phyloP scores from a whole-genome alignment of 1,284 basidiomycete species.

The Pholiota adiposa region DNA sequence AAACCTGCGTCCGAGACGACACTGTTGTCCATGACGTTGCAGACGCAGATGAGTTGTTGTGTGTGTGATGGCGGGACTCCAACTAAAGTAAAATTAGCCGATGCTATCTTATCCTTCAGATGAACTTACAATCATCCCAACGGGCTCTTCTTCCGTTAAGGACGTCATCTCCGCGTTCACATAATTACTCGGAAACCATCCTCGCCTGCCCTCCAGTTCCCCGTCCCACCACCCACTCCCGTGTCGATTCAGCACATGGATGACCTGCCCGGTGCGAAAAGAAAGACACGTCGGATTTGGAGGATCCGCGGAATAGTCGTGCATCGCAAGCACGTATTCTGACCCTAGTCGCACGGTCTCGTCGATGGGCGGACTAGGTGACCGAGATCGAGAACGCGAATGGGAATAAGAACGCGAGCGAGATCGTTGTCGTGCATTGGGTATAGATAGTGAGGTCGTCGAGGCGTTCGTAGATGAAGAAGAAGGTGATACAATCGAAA shows the following conservation, averaged over 20 bases:
- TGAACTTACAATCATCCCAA: slow-evolving; percentile 48
- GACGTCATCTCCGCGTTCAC: slow-evolving; percentile 61
- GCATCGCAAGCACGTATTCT: slow-evolving; percentile 85
- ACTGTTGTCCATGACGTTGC: slow-evolving; percentile 58
- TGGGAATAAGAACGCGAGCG: slow-evolving; percentile 16
- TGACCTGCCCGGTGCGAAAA: slow-evolving; percentile 89
- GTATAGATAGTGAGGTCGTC: slow-evolving; percentile 51
- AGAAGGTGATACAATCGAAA: slow-evolving; percentile 55
- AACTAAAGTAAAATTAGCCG: slow-evolving; percentile 17
- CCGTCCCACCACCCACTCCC: slow-evolving; percentile 98
- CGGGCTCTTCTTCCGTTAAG: slow-evolving; percentile 57
- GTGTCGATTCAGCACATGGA: slow-evolving; percentile 88
- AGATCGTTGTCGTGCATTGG: slow-evolving; percentile 27
- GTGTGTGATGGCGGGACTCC: slow-evolving; percentile 41
- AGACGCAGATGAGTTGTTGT: slow-evolving; percentile 54
- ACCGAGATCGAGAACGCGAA: slow-evolving; percentile 31
- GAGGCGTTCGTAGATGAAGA: slow-evolving; percentile 60
- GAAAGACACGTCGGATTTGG: slow-evolving; percentile 83
- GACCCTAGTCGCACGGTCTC: slow-evolving; percentile 48
- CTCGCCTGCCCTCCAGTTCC: slow-evolving; percentile 82
- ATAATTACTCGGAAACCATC: slow-evolving; percentile 99
- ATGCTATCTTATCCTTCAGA: slow-evolving; percentile 5
- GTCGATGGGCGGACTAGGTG: slow-evolving; percentile 44
- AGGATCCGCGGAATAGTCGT: slow-evolving; percentile 80
- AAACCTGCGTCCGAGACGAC: slow-evolving; percentile 39